Evolutionary conservation across 495 filamentous ascomycete genomes (phyloP).

Genomic region (Aspergillus sparsus): DNA sequence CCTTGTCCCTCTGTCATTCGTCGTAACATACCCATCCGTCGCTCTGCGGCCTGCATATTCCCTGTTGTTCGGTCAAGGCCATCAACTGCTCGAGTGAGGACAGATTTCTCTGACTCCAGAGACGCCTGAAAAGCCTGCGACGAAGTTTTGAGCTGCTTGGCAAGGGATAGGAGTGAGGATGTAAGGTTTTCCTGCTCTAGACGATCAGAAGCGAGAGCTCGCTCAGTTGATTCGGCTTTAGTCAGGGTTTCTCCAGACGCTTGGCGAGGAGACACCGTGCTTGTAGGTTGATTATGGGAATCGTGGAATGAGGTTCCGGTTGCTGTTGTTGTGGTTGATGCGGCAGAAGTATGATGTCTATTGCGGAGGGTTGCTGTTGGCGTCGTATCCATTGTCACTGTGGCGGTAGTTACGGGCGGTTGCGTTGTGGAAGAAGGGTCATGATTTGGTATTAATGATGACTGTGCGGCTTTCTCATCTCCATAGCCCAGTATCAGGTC

Average conservation of each 20-base stretch:
- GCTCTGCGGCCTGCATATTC: slow-evolving; percentile 72
- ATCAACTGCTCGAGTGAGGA: slow-evolving; percentile 67
- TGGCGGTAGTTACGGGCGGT: slow-evolving; percentile 18
- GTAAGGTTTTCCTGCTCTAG: slow-evolving; percentile 85
- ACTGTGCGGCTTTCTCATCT: slow-evolving; percentile 4
- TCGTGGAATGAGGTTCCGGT: slow-evolving; percentile 26
- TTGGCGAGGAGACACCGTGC: slow-evolving; percentile 15
- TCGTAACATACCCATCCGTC: slow-evolving; percentile 70
- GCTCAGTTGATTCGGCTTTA: slow-evolving; percentile 53
- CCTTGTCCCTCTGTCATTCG: slow-evolving; percentile 82
- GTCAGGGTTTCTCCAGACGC: slow-evolving; percentile 23
- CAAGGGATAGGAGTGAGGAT: slow-evolving; percentile 72
- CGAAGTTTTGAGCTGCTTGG: slow-evolving; percentile 72
- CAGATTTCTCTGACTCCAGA: slow-evolving; percentile 69
- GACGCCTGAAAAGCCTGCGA: slow-evolving; percentile 67
- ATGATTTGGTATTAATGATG: slow-evolving; percentile 15
- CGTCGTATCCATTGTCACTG: slow-evolving; percentile 18
- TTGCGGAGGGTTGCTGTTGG: slow-evolving; percentile 35
- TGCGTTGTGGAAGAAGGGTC: not conserved
- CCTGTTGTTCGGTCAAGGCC: slow-evolving; percentile 74
- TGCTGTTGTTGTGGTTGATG: slow-evolving; percentile 25
- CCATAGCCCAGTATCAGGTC: slow-evolving; percentile 7
- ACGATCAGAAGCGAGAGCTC: slow-evolving; percentile 70
- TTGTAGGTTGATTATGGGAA: slow-evolving; percentile 18
- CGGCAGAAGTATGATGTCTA: slow-evolving; percentile 27